Evolutionary conservation across 75 land plant genomes (phyloP), one percentile per base, ranked within the genome.

Genomic region (Pseudotsuga menziesii): DNA sequence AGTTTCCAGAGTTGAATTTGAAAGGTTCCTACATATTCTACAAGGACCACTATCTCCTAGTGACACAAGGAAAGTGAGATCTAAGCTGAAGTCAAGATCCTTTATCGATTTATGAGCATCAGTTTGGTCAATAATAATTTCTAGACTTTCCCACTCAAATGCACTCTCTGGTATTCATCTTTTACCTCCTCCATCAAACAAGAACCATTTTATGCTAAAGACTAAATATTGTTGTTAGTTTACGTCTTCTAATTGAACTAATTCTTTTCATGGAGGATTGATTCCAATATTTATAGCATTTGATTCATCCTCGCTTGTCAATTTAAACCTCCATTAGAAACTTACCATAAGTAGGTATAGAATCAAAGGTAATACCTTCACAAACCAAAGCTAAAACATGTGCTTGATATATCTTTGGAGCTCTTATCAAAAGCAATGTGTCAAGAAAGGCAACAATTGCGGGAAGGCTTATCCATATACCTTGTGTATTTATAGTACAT

Each of bases 131-230:
- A 97, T 83, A 39, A 92, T 64, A 48, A 80, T 70, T 41, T 89
- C 88, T 86, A 91, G 77, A 77, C 83, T 83, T 69, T 91, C 94
- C 94, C 92, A 94, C 78, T 87, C 88, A 63, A 94, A 92, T n/a
- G n/a, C n/a, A n/a, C 89, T 62, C 98, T 91, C 80, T 94, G 79
- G 69, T 90, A 83, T 2, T 97, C 99, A 80, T 97, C 91, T 93
- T 81, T 94, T 93, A 25, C 95, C 93, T 58, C 99, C 99, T 75
- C 81, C 73, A 58, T 95, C 99, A 76, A 97, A 80, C 5, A 86
- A 64, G 44, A 90, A 85, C 5, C 99, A 97, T 57, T 92, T 93
- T 15, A 77, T 59, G 60, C 87, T 85, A 77, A 97, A 97, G 26
- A 85, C 79, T 57, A 97, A 56, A 57, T 87, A 89, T 74, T 88